Base-by-base conservation (phyloP, 805 yeast genomes). In the Ogataea trehaloabstinens region DNA sequence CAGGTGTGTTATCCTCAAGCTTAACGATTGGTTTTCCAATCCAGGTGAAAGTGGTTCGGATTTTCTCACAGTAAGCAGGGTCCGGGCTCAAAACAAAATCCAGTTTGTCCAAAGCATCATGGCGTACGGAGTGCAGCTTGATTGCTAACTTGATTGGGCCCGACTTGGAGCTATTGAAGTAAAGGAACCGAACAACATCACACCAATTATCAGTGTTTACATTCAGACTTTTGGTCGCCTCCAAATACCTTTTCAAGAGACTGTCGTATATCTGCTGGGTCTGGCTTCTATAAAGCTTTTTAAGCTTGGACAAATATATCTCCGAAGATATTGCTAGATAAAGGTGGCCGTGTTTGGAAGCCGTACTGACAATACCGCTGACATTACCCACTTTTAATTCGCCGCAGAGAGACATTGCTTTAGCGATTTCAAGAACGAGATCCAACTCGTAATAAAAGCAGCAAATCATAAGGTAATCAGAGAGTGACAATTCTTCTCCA, bases 401-500 rank as follows among this genome's bases (percentile, higher is more conserved):
- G 18, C 22, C 12, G 16, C 32, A 21, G n/a, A 15, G 15, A 6
- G 28, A 30, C 28, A 41, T 19, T 3, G 24, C 37, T 5, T 43
- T 37, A 2, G 40, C 41, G 13, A 35, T 35, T 24, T 24, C 16
- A 12, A 41, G 24, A 12, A 32, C 16, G 11, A 24, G 19, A 12
- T 41, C 46, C 16, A 41, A 28, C n/a, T 43, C 31, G 19, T 34
- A 31, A 27, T 41, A 39, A 22, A 43, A 31, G 22, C 40, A 34
- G 42, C 40, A 43, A 2, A 46, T 38, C n/a, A 36, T 28, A 25
- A 43, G 24, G 20, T 41, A 46, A 17, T 40, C 33, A 19, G 13
- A 16, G 22, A 37, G 27, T 16, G 27, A 31, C 5, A 24, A 18
- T 19, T 31, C 44, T 24, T 37, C 34, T 12, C 38, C 35, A 19